Percentiles rank a stretch among this genome's conserved stretches.
Conservation (phyloP, 371 early-diverging fungal genomes). For the Blakeslea trispora region DNA sequence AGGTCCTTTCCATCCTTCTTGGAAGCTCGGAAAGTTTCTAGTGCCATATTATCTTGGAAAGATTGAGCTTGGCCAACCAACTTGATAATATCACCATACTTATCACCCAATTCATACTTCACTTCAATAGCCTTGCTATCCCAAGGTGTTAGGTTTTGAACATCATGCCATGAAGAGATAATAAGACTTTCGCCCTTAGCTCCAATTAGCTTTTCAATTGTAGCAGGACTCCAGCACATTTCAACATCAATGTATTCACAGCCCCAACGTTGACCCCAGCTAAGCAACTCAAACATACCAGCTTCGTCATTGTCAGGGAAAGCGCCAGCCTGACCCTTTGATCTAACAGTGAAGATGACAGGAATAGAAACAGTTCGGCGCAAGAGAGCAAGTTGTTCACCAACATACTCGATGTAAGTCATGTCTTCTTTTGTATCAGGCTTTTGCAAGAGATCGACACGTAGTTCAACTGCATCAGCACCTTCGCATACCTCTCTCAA, state of each 20-base stretch:
- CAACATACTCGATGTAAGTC: constrained; percentile 67
- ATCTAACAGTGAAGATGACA: constrained; percentile 92
- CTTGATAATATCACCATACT: constrained; percentile 87
- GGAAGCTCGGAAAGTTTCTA: constrained; percentile 63
- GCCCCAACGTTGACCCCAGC: constrained; percentile 80
- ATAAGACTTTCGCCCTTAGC: constrained; percentile 66
- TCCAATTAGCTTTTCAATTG: constrained; percentile 51
- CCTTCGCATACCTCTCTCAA: constrained; percentile 73
- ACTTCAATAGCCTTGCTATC: constrained; percentile 56
- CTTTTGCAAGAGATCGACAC: constrained; percentile 82
- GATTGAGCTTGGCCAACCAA: constrained; percentile 80
- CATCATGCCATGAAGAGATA: constrained; percentile 92
- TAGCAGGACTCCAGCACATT: constrained; percentile 48
- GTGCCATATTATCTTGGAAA: constrained; percentile 78
- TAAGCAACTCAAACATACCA: constrained; percentile 68
- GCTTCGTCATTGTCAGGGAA: constrained; percentile 71
- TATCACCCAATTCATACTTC: constrained; percentile 53
- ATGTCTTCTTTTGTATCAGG: constrained; percentile 40
- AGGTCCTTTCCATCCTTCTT: constrained; percentile 58
- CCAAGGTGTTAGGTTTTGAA: constrained; percentile 67
- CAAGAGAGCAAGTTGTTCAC: constrained; percentile 77
- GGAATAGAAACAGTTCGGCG: constrained; percentile 74
- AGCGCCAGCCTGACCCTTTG: constrained; percentile 84
- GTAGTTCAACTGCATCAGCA: constrained; percentile 89
- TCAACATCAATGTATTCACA: constrained; percentile 96